Evolutionary conservation across 768 basidiomycete genomes (phyloP), one percentile per base, ranked within the genome.

Genomic region (Collybia sp.): DNA sequence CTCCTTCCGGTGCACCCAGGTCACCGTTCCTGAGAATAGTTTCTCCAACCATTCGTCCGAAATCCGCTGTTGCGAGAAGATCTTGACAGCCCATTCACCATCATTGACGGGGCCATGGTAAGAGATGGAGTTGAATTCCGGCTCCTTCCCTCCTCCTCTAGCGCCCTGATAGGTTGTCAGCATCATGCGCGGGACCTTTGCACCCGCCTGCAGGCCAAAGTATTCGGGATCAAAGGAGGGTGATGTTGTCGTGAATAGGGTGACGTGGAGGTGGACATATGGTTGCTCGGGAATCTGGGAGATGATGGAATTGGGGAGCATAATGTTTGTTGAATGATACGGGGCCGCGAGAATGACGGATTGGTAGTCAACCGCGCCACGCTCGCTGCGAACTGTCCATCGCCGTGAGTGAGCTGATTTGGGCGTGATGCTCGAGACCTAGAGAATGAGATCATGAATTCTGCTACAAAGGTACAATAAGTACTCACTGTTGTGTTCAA

Each of bases 341-440:
- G 95, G 95, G 1, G 91, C 84, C 2, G 93, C 93, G 44, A 96
- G 71, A 58, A 98, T 83, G 46, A 97, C 77, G 2, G 81, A 82
- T 58, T 76, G 79, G 60, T 90, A 93, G 36, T 72, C 62, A 30
- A 61, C 49, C 12, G 71, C 64, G 17, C 80, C 79, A 15, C 64
- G 61, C 12, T 63, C 57, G 43, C 71, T 82, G 45, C 70, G 64
- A 41, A 88, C 63, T 2, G 68, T 68, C 82, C 84, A 86, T 30
- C 69, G 55, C 34, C 69, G 65, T 3, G 75, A 68, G 32, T 64
- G 53, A 0, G 64, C 64, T n/a, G 68, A 60, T 53, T 68, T 66
- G 35, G 64, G 70, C 37, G 58, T 66, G 49, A 89, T 80, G 46
- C 67, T 69, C 31, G 64, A 63, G 15, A 86, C 81, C 82, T 85